Conservation (phyloP, 352 stramenopile genomes). For the Blastocystis sp. region DNA sequence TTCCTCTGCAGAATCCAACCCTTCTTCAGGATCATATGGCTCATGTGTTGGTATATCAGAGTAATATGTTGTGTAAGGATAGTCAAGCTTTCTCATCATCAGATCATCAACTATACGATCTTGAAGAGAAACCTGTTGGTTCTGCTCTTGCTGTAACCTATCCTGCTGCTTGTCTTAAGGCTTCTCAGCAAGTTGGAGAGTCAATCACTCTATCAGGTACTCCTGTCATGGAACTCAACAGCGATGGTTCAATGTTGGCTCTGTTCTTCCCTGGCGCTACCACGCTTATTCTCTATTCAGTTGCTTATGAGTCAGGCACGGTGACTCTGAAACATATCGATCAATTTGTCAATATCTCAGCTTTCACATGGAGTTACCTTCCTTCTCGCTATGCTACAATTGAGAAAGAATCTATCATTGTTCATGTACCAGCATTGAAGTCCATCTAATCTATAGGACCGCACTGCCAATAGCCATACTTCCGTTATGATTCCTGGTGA, state of each 20-base stretch:
- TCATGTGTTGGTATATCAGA: neutral
- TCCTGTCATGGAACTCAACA: neutral
- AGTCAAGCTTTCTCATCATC: neutral
- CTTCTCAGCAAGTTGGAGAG: neutral
- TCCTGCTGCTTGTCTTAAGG: neutral
- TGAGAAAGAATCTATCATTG: neutral
- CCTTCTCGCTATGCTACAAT: slow-evolving; percentile 5
- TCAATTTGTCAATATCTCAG: neutral
- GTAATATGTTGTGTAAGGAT: neutral
- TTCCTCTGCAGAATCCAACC: neutral
- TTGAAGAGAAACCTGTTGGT: neutral
- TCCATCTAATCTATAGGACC: neutral
- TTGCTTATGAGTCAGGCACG: neutral
- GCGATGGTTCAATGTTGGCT: neutral
- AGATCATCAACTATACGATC: neutral
- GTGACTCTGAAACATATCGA: neutral
- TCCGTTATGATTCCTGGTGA: neutral
- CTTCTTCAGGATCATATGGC: neutral
- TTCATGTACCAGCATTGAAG: neutral
- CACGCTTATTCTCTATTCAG: neutral
- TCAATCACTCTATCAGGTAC: neutral
- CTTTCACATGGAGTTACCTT: slow-evolving; percentile 9
- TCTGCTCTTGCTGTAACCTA: neutral
- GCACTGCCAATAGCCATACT: neutral
- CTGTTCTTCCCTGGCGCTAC: neutral